Percentiles rank a stretch among this genome's conserved stretches.
Conservation (phyloP, 495 filamentous ascomycete genomes). For the Penicillium fimorum region DNA sequence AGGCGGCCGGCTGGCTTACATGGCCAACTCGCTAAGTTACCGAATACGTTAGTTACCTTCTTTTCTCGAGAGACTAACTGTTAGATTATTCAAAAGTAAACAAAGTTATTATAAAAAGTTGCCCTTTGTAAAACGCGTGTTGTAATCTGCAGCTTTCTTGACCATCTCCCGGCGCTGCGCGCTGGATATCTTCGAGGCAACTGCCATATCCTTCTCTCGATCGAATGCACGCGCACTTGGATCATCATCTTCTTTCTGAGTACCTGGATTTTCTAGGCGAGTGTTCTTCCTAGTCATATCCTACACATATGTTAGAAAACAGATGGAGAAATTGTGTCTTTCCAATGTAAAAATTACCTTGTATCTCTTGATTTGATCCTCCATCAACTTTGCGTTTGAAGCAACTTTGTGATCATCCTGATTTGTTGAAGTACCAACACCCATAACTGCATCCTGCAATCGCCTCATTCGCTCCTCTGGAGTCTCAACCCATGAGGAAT, state of each 20-base stretch:
- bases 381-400: conserved; percentile 29
- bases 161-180: conserved; percentile 76
- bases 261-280: conserved; percentile 59
- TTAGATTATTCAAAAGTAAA: too few species aligned
- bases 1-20: too few species aligned
- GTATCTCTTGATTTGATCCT: conserved; percentile 57
- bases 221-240: conserved; percentile 88
- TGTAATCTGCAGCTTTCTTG: conserved; percentile 77
- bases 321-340: not conserved
- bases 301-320: conserved; percentile 21
- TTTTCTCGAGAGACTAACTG: too few species aligned
- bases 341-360: conserved; percentile 40
- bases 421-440: conserved; percentile 43
- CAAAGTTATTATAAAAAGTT: conserved; percentile 45
- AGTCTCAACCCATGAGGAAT: conserved; percentile 86
- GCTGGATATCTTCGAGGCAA: conserved; percentile 68
- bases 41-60: too few species aligned
- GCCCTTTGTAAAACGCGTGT: conserved; percentile 75
- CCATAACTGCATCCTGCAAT: conserved; percentile 82
- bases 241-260: conserved; percentile 79
- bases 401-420: conserved; percentile 11
- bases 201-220: conserved; percentile 89
- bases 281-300: conserved; percentile 61
- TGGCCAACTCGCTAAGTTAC: too few species aligned
- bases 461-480: conserved; percentile 82